Conservation (phyloP, 2,329 filamentous ascomycete genomes). For the Colletotrichum tofieldiae region DNA sequence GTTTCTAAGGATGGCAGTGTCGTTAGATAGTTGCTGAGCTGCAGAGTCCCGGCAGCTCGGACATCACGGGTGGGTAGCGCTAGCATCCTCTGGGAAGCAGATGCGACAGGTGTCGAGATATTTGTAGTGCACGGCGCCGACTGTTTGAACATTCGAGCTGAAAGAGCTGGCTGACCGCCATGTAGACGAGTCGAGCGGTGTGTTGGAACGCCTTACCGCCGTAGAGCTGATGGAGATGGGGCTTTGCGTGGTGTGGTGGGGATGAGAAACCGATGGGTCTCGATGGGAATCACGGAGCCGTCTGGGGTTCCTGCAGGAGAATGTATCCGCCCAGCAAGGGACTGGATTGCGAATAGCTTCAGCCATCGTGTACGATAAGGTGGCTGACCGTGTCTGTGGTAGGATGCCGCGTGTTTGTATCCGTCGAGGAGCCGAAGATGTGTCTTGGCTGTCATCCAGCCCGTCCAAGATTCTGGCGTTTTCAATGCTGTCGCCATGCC, state of each 20-base stretch:
- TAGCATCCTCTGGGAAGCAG: conserved; percentile 3
- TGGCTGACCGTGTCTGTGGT: conserved; percentile 17
- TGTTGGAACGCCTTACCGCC: conserved; percentile 7
- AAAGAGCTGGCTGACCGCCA: conserved; percentile 28
- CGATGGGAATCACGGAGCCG: conserved; percentile 32
- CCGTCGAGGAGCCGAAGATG: conserved; percentile 12
- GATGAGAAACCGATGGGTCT: conserved; percentile 29
- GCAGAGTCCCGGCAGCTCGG: conserved; percentile 4
- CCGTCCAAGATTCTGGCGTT: conserved; percentile 2
- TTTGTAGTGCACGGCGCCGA: not conserved
- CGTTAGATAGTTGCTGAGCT: conserved; percentile 7
- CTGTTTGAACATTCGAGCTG: not conserved
- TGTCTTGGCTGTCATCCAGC: conserved; percentile 21
- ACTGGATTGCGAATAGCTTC: conserved; percentile 30
- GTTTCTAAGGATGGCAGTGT: not conserved
- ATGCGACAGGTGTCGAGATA: conserved; percentile 21
- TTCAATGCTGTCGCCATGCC: conserved; percentile 40
- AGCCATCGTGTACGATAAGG: conserved; percentile 1
- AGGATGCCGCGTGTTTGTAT: conserved; percentile 18
- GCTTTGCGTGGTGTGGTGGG: conserved; percentile 22
- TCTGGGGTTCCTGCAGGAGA: conserved; percentile 25
- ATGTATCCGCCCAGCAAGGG: conserved; percentile 22
- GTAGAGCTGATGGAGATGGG: conserved; percentile 5
- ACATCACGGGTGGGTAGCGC: not conserved
- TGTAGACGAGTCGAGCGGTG: conserved; percentile 25